Base-by-base conservation (phyloP, 176 grass and related monocot genomes). In the Themeda triandra region DNA sequence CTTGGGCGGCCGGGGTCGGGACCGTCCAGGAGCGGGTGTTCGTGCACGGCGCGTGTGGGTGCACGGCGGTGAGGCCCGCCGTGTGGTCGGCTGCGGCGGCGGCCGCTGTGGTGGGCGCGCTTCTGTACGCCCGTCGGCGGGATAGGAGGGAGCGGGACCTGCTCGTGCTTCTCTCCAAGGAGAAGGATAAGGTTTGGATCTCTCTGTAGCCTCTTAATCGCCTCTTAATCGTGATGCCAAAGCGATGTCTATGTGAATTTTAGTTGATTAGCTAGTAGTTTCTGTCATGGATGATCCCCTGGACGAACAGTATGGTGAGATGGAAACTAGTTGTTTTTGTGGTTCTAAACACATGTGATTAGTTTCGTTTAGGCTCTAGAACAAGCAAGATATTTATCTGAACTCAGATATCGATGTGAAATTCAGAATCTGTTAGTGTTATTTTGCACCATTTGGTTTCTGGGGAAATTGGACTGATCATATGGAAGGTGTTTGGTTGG, bases 181-280 rank as follows among this genome's bases (percentile, higher is more conserved):
- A 94, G 46, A 94, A 94, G 79, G 89, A 94, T 79, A 90, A 92
- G 92, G 92, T 89, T 77, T 82, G 78, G 49, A 82, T 85, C 72
- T 77, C 14, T 32, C 19, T 13, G 10, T 9, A 23, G 0, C 28
- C 15, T 63, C 49, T 56, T n/a, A 39, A 0, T 58, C 32, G 0
- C 28, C 15, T 63, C 49, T 56, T n/a, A 39, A 0, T 58, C 32
- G 4, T 53, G 46, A 58, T 82, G 65, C 30, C n/a, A 23, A 29
- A 28, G 0, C 27, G n/a, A 59, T 60, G 32, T 33, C 32, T 33
- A 33, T 33, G 33, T 35, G 33, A 35, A 2, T 35, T 35, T 5
- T 17, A 3, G 17, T 51, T 4, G 39, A 39, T 13, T 84, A 15
- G 13, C 29, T 25, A 37, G 8, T 25, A 37, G 8, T 66, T 53